phyloP scores from a whole-genome alignment of 2,329 filamentous ascomycete species.

The Fonsecaea pugnacius region DNA sequence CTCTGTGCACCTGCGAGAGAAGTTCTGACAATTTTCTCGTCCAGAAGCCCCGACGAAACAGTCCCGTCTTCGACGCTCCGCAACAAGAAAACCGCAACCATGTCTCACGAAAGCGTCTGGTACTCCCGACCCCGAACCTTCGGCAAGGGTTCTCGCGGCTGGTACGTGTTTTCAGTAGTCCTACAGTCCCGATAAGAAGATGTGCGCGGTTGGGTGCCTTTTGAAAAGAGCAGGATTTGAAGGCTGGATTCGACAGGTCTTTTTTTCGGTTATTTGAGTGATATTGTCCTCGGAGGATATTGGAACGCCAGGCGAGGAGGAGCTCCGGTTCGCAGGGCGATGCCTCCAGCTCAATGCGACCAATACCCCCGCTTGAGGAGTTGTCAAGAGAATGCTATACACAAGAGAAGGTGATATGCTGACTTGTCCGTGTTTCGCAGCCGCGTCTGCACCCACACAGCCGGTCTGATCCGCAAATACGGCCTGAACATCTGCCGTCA shows the following conservation, averaged over 20 bases:
- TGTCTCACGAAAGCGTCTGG: constrained; percentile 97
- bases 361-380: background rate
- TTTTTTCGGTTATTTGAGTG: background rate
- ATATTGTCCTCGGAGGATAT: background rate
- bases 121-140: constrained; percentile 89
- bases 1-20: background rate
- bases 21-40: constrained; percentile 11
- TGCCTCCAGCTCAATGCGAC: background rate
- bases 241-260: background rate
- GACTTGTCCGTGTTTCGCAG: constrained; percentile 48
- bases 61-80: background rate
- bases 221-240: background rate
- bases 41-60: background rate
- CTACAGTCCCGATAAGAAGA: background rate
- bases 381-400: background rate
- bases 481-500: constrained; percentile 78
- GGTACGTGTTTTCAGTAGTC: constrained; percentile 33
- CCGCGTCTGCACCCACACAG: constrained; percentile 89
- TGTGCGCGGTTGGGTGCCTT: background rate
- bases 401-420: constrained; percentile 16
- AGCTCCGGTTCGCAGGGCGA: background rate
- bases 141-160: constrained; percentile 39
- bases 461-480: constrained; percentile 99
- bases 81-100: constrained; percentile 56
- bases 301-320: background rate